Conservation (phyloP, 2,329 filamentous ascomycete genomes). For the Ophiostoma populinum region DNA sequence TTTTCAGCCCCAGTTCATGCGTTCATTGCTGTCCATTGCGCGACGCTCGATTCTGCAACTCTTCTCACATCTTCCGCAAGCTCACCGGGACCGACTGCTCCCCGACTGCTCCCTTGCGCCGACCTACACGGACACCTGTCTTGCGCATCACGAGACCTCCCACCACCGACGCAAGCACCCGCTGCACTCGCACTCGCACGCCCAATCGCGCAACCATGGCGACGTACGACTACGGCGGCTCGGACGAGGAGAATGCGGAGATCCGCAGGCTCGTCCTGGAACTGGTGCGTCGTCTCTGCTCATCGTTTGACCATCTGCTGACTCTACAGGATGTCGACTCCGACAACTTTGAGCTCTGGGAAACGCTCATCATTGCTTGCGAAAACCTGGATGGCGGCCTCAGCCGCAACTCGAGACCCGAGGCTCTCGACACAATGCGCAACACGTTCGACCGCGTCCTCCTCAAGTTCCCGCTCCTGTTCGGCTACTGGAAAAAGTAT, state of each 20-base stretch:
- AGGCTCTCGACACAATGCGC: conserved; percentile 74
- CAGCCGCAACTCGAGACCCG: conserved; percentile 90
- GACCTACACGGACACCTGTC: too few relatives aligned
- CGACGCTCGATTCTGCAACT: too few relatives aligned
- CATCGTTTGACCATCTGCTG: too few relatives aligned
- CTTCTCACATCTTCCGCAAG: too few relatives aligned
- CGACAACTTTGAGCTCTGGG: conserved; percentile 90
- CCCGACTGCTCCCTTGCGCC: too few relatives aligned
- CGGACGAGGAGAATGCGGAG: conserved; percentile 68
- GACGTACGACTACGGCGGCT: conserved; percentile 56
- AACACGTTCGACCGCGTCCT: conserved; percentile 85
- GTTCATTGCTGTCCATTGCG: too few relatives aligned
- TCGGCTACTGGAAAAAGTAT: conserved; percentile 99
- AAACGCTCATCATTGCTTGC: conserved; percentile 70
- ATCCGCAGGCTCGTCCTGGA: conserved; percentile 63
- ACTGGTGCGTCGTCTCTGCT: conserved; percentile 56
- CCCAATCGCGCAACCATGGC: conserved; percentile 37
- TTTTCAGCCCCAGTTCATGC: too few relatives aligned
- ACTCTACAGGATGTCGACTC: conserved; percentile 44
- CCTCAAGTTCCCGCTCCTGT: conserved; percentile 83
- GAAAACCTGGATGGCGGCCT: conserved; percentile 81
- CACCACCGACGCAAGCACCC: too few relatives aligned
- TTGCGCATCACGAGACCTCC: too few relatives aligned
- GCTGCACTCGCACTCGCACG: too few relatives aligned
- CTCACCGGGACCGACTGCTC: too few relatives aligned